Evolutionary conservation across 306 rosid species (phyloP).

Genomic region (Dalbergia oliveri): DNA sequence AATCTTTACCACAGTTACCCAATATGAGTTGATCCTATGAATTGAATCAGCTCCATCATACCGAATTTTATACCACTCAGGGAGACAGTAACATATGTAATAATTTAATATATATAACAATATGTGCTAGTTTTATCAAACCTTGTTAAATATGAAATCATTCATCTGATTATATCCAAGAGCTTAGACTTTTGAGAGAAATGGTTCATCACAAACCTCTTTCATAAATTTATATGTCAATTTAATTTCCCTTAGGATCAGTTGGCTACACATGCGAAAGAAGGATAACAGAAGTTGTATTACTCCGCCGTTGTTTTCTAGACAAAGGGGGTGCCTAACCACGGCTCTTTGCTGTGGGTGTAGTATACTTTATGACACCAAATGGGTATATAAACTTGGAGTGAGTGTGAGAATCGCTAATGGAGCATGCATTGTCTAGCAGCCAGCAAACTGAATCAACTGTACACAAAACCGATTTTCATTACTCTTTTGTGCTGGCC

Average conservation of each 20-base stretch:
- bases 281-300: neutral
- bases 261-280: neutral
- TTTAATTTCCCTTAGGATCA: neutral
- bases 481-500: neutral
- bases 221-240: neutral
- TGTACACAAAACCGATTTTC: neutral
- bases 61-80: conserved; percentile 8
- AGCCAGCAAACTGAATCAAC: neutral
- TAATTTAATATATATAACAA: neutral
- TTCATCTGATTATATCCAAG: no score
- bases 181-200: no score
- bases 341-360: neutral
- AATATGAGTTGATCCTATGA: neutral
- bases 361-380: neutral
- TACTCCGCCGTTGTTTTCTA: neutral
- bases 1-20: neutral
- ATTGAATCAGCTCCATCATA: conserved; percentile 14
- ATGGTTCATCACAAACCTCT: no score
- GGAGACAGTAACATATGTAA: conserved; percentile 5
- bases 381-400: neutral
- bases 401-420: neutral
- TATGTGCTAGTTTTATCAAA: neutral
- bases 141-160: no score
- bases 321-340: neutral
- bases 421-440: conserved; percentile 26